Base-by-base conservation (phyloP, 306 rosid genomes). In the Abrus pulchellus region DNA sequence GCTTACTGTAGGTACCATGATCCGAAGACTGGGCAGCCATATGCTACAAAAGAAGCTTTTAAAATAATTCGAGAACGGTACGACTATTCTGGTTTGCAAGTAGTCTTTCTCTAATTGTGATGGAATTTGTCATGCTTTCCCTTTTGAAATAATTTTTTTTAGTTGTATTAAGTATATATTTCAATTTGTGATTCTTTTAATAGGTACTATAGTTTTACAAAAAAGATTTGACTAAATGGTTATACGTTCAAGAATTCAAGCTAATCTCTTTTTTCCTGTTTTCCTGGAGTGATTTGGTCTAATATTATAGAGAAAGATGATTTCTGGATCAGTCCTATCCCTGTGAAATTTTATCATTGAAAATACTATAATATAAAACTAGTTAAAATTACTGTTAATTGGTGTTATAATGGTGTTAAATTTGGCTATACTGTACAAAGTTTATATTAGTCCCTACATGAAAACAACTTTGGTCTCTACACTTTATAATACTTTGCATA, bases 41-140 rank as follows among this genome's bases (percentile, higher is more conserved):
- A 95, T 32, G 98, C 99, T 49, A 95, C 97, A 33, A 89, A 86
- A 86, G 99, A 93, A 76, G 99, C 98, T 77, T 95, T 91, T 79
- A 86, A 93, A 85, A 74, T 86, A 64, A 82, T 93, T 77, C 92
- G 96, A 44, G 84, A 90, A 83, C 91, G 94, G 99, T 95, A 90
- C 85, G 82, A 3, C 27, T 77, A 30, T 81, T 74, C 80, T 80
- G 83, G 36, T 52, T 75, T 82, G 36, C 68, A 33, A 74, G 9
- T 67, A 56, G 81, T 50, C 50, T 74, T 61, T 47, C 68, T 77
- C 32, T 75, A 54, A 27, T 66, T 67, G 53, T 32, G 14, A 14
- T 55, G 7, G 27, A 52, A 11, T 38, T 38, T 66, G 20, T 49
- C 47, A 9, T 61, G 78, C 32, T 72, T 72, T 7, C 74, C 76